These are phyloP conservation scores for Penicillium bovifimosum DNA, from an alignment of 495 filamentous ascomycete species.

Conservation along the genomic window DNA sequence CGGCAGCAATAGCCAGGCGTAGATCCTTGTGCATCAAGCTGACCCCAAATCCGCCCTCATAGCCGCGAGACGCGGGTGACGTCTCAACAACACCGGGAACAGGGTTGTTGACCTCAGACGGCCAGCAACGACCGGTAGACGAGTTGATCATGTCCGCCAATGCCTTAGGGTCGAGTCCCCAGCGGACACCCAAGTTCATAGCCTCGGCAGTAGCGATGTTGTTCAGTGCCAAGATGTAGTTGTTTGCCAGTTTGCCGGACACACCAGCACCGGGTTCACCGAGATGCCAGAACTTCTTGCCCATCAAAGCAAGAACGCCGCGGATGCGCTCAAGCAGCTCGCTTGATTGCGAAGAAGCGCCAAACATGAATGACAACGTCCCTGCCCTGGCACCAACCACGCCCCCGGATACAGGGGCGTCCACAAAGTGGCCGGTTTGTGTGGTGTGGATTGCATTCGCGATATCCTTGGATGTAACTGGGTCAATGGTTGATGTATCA, in stretches of 20 bases:
- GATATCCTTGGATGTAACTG: slow-evolving; percentile 63
- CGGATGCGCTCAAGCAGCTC: slow-evolving; percentile 55
- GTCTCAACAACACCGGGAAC: slow-evolving; percentile 75
- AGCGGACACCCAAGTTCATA: slow-evolving; percentile 83
- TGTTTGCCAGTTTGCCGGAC: slow-evolving; percentile 85
- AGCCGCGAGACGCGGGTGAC: slow-evolving; percentile 67
- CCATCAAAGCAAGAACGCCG: slow-evolving; percentile 69
- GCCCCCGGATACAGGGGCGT: slow-evolving; percentile 85
- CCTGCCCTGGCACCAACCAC: slow-evolving; percentile 75
- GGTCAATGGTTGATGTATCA: slow-evolving; percentile 84
- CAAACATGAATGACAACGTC: slow-evolving; percentile 83
- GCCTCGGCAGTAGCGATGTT: slow-evolving; percentile 91
- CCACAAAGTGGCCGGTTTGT: slow-evolving; percentile 58
- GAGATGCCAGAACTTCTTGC: slow-evolving; percentile 72
- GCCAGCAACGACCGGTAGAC: slow-evolving; percentile 86
- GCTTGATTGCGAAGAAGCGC: slow-evolving; percentile 46
- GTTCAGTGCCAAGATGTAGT: slow-evolving; percentile 85
- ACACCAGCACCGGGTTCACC: slow-evolving; percentile 76
- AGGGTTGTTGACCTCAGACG: slow-evolving; percentile 87
- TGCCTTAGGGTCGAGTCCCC: slow-evolving; percentile 75
- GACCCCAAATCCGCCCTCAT: slow-evolving; percentile 78
- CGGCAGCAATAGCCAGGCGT: slow-evolving; percentile 65
- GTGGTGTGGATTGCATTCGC: slow-evolving; percentile 55
- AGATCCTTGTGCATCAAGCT: slow-evolving; percentile 83
- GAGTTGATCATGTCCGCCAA: slow-evolving; percentile 78